Evolutionary conservation across 1,284 basidiomycete genomes (phyloP).

Genomic region (Ustilago nuda): DNA sequence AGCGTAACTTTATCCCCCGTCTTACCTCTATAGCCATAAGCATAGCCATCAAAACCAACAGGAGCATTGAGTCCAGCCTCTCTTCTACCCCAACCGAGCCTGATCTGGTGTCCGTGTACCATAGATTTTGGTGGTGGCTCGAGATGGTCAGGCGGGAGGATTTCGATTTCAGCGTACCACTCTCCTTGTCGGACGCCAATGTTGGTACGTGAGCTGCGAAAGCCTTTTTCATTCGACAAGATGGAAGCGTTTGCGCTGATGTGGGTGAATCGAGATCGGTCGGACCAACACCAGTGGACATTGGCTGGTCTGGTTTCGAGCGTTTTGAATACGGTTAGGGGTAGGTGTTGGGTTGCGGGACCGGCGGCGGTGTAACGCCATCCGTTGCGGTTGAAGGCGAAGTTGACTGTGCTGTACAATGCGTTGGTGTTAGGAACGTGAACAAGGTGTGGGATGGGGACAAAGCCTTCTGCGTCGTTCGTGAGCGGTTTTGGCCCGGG

Average conservation of each 20-base stretch:
- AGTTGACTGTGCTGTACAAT: constrained; percentile 52
- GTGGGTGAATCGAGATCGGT: constrained; percentile 78
- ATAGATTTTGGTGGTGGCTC: constrained; percentile 34
- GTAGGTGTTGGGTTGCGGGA: constrained; percentile 55
- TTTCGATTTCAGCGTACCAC: constrained; percentile 93
- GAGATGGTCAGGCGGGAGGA: constrained; percentile 74
- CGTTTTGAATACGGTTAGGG: constrained; percentile 57
- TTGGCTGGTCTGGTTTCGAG: constrained; percentile 53
- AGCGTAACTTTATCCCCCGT: constrained; percentile 89
- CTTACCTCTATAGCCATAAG: constrained; percentile 90
- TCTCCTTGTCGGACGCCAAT: constrained; percentile 87
- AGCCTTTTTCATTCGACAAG: constrained; percentile 86
- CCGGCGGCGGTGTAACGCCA: constrained; percentile 66
- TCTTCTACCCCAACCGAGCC: constrained; percentile 89
- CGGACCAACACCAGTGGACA: constrained; percentile 72
- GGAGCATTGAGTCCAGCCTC: constrained; percentile 93
- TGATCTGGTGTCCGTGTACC: constrained; percentile 79
- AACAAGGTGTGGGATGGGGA: constrained; percentile 48
- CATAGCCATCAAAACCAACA: constrained; percentile 91
- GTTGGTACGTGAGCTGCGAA: constrained; percentile 88
- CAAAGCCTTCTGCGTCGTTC: constrained; percentile 58
- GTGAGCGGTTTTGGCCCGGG: constrained; percentile 57
- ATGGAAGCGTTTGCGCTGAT: constrained; percentile 84
- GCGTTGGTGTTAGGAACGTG: constrained; percentile 24
- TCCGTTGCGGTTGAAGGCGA: constrained; percentile 62